A percentile compares a stretch with the other conserved stretches of the same genome.
Conservation (phyloP, 2,329 filamentous ascomycete genomes). For the Epichloe baconii region DNA sequence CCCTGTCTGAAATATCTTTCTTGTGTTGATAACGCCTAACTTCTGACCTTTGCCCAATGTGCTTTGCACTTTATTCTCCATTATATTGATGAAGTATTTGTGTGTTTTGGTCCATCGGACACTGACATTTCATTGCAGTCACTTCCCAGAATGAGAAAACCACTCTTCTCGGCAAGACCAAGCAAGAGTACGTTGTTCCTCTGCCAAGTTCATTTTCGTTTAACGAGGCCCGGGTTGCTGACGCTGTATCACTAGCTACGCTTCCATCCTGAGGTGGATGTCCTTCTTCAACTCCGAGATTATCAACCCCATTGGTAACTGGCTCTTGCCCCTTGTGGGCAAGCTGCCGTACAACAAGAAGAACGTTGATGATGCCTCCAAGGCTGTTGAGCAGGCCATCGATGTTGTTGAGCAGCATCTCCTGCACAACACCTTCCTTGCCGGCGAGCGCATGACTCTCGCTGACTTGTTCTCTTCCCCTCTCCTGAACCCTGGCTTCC, state of each 20-base stretch:
- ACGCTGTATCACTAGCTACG: slow-evolving; percentile 46
- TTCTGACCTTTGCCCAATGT: slow-evolving; percentile 46
- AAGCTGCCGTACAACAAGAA: slow-evolving; percentile 93
- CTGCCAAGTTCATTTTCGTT: not conserved
- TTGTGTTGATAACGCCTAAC: slow-evolving; percentile 84
- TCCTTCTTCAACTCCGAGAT: slow-evolving; percentile 91
- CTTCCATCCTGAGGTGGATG: slow-evolving; percentile 96
- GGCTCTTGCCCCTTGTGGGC: slow-evolving; percentile 80
- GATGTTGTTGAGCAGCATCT: slow-evolving; percentile 76
- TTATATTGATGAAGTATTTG: not conserved
- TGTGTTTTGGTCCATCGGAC: not conserved
- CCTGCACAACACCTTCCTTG: slow-evolving; percentile 86
- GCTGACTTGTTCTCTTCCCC: slow-evolving; percentile 79
- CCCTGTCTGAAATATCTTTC: slow-evolving; percentile 76
- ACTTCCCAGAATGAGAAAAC: slow-evolving; percentile 99
- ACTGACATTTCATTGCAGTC: slow-evolving; percentile 44
- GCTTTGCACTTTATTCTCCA: slow-evolving; percentile 5
- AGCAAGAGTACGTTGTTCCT: slow-evolving; percentile 69
- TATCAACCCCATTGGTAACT: slow-evolving; percentile 57
- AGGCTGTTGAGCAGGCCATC: slow-evolving; percentile 55
- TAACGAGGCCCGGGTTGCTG: not conserved
- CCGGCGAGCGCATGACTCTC: slow-evolving; percentile 93
- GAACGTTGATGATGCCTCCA: slow-evolving; percentile 68
- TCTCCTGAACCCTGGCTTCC: slow-evolving; percentile 76
- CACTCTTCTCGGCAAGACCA: slow-evolving; percentile 96